Evolutionary conservation across 495 filamentous ascomycete genomes (phyloP).

Genomic region (Neurospora tetraspora): DNA sequence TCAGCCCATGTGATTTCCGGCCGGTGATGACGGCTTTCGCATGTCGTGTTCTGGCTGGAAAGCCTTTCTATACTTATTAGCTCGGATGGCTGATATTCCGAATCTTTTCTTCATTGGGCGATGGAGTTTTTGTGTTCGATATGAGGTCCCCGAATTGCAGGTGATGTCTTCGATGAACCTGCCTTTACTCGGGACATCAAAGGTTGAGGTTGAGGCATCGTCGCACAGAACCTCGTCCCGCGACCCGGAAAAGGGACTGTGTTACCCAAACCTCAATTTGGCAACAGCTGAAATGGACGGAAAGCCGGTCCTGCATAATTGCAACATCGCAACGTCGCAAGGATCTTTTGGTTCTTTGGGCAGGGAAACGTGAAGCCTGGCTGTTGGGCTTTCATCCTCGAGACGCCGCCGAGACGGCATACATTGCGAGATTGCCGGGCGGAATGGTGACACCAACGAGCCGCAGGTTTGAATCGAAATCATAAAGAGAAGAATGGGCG

Average conservation of each 20-base stretch:
- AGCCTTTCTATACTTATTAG: not conserved
- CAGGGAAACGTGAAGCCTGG: not conserved
- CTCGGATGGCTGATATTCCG: not conserved
- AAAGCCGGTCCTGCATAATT: not conserved
- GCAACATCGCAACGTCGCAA: not conserved
- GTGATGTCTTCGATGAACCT: not conserved
- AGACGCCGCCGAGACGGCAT: not conserved
- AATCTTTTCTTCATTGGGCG: no score
- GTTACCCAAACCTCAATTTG: not conserved
- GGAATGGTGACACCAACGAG: not conserved
- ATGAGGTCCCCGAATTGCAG: not conserved
- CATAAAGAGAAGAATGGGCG: not conserved
- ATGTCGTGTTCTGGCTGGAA: not conserved
- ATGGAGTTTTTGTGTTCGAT: not conserved
- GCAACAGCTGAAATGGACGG: not conserved
- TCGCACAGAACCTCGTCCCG: not conserved
- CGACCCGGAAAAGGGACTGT: not conserved
- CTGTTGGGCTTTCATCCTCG: not conserved
- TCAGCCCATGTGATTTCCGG: not conserved
- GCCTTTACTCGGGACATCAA: not conserved
- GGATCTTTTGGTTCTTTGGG: not conserved
- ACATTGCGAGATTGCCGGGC: not conserved
- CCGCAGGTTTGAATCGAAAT: not conserved
- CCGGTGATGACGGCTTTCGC: not conserved
- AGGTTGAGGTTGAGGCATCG: not conserved